These are phyloP conservation scores for Gypsophila paniculata DNA, from an alignment of 179 eudicot species.

Conservation along the genomic window DNA sequence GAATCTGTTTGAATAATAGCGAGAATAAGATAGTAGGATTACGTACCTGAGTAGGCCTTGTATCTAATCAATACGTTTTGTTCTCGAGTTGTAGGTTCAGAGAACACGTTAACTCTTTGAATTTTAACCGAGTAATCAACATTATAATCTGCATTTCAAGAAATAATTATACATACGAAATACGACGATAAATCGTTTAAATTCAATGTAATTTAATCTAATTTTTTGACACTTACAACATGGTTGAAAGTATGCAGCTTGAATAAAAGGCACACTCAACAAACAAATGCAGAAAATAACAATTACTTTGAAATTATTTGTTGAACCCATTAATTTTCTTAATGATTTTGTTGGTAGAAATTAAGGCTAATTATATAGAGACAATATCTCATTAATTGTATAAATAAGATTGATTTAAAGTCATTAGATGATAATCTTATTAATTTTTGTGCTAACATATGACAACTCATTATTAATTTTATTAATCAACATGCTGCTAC, in stretches of 20 bases:
- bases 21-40: neutral
- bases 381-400: neutral
- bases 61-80: conserved; percentile 9
- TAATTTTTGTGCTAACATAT: neutral
- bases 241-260: conserved; percentile 13
- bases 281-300: neutral
- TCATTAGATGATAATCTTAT: neutral
- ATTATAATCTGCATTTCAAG: conserved; percentile 7
- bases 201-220: neutral
- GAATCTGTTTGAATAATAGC: too few relatives aligned
- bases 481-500: conserved; percentile 9
- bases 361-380: neutral
- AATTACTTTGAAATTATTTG: neutral
- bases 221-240: neutral
- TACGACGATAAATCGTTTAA: neutral
- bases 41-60: conserved; percentile 16
- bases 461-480: conserved; percentile 1
- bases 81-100: neutral
- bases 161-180: neutral
- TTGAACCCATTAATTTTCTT: neutral
- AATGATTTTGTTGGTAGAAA: neutral
- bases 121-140: conserved; percentile 4
- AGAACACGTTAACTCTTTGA: conserved; percentile 6
- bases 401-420: neutral
- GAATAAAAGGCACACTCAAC: neutral